Conservation (phyloP, 345 rosid species). For the Capsella bursapastoris region DNA sequence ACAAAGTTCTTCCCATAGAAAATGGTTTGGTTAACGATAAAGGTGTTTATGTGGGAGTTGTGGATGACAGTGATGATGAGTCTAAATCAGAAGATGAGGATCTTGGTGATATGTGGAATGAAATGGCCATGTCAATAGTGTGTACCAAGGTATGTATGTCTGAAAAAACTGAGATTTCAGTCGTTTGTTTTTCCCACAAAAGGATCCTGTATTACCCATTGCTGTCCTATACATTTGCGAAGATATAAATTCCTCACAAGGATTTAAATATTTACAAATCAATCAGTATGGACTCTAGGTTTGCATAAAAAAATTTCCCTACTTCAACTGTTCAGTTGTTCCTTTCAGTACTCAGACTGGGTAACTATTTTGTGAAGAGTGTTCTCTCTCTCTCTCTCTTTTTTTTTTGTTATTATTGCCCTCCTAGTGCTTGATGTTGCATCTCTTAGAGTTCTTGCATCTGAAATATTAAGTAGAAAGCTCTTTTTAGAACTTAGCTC, state of each 20-base stretch:
- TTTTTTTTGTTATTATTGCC: neutral
- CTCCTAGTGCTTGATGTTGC: constrained; percentile 25
- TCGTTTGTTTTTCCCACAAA: neutral
- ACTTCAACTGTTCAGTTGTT: neutral
- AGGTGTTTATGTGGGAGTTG: constrained; percentile 73
- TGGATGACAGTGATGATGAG: constrained; percentile 48
- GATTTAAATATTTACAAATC: neutral
- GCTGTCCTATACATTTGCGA: neutral
- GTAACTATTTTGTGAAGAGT: neutral
- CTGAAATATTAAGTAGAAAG: constrained; percentile 22
- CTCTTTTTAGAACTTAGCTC: neutral
- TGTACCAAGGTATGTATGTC: constrained; percentile 63
- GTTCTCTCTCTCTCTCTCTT: neutral
- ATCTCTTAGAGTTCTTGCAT: constrained; percentile 29
- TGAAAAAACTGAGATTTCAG: neutral
- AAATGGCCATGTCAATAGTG: constrained; percentile 76
- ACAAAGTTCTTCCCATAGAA: constrained; percentile 27
- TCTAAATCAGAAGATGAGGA: constrained; percentile 61
- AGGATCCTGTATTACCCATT: neutral
- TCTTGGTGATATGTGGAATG: constrained; percentile 85
- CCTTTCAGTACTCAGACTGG: neutral
- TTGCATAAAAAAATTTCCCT: neutral
- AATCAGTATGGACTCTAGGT: neutral
- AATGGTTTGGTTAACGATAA: constrained; percentile 49
- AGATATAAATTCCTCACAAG: neutral